A percentile compares a stretch with the other conserved stretches of the same genome.
These are phyloP conservation scores for Epichloe elymi DNA, from an alignment of 2,329 filamentous ascomycete genomes.

Conservation along the genomic window DNA sequence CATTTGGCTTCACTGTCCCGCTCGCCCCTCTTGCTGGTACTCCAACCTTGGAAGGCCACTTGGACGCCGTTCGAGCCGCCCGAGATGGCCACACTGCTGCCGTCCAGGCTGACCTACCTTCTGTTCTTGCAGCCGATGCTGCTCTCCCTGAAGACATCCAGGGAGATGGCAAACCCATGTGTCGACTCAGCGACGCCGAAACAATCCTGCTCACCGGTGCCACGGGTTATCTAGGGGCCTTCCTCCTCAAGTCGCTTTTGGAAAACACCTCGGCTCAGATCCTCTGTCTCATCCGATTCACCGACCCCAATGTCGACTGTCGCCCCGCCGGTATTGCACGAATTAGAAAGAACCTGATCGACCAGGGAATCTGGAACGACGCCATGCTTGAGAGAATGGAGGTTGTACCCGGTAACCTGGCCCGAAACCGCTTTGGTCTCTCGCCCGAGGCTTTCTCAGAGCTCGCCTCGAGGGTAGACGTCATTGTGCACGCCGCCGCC, in stretches of 20 bases:
- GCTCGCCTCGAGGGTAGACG: constrained; percentile 51
- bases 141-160: constrained; percentile 57
- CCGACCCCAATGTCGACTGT: constrained; percentile 51
- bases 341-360: constrained; percentile 63
- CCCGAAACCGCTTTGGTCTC: constrained; percentile 55
- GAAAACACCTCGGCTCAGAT: constrained; percentile 56
- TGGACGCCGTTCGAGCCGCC: constrained; percentile 56
- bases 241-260: constrained; percentile 55
- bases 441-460: constrained; percentile 51
- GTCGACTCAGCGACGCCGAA: constrained; percentile 49
- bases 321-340: constrained; percentile 55
- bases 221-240: constrained; percentile 65
- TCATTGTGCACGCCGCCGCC: constrained; percentile 65
- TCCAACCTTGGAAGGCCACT: constrained; percentile 58
- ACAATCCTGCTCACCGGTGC: constrained; percentile 62
- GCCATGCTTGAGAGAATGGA: constrained; percentile 66
- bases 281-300: constrained; percentile 61
- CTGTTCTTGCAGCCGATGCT: constrained; percentile 53
- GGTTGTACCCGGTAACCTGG: constrained; percentile 60
- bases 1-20: constrained; percentile 61
- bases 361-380: constrained; percentile 65
- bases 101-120: constrained; percentile 62
- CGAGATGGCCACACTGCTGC: constrained; percentile 61
- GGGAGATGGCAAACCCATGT: constrained; percentile 36
- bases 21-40: constrained; percentile 58